phyloP scores from a whole-genome alignment of 2,329 filamentous ascomycete species.

The Ophiocordyceps unilateralis region DNA sequence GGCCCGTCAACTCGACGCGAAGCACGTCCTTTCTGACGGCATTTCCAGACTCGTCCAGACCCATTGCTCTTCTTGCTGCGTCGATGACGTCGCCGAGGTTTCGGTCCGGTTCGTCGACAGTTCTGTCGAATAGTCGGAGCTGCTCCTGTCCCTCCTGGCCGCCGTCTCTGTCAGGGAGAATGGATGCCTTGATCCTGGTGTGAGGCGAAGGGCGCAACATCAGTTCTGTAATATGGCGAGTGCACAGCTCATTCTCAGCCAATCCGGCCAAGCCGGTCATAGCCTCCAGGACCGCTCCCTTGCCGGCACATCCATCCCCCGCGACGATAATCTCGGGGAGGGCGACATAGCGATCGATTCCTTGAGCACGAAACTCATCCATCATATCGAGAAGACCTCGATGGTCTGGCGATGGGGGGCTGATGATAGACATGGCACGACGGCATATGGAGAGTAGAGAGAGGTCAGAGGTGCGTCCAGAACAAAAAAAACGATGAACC shows the following conservation, averaged over 20 bases:
- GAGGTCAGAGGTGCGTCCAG: neutral
- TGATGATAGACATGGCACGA: conserved; percentile 1
- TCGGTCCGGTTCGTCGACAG: conserved; percentile 6
- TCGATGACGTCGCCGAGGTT: conserved; percentile 17
- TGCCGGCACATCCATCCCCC: conserved; percentile 45
- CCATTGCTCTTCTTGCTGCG: conserved; percentile 29
- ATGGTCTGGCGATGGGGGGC: conserved; percentile 4
- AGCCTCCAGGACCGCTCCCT: conserved; percentile 47
- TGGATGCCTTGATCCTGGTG: conserved; percentile 15
- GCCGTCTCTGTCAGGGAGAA: conserved; percentile 13
- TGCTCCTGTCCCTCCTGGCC: conserved; percentile 8
- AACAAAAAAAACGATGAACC: neutral
- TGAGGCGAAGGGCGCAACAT: conserved; percentile 28
- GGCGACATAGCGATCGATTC: conserved; percentile 12
- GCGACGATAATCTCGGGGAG: conserved; percentile 36
- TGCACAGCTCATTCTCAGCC: conserved; percentile 39
- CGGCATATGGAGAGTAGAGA: conserved; percentile 6
- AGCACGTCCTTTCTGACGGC: conserved; percentile 29
- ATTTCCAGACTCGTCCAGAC: conserved; percentile 17
- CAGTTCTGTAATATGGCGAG: conserved; percentile 45
- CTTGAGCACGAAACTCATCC: conserved; percentile 4
- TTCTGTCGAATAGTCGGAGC: conserved; percentile 10
- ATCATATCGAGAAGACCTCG: conserved; percentile 6
- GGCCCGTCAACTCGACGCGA: conserved; percentile 28
- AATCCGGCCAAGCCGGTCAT: conserved; percentile 46